A percentile compares a stretch with the other conserved stretches of the same genome.
Conservation (phyloP, 2,329 filamentous ascomycete genomes). For the Colletotrichum ledebouriae region DNA sequence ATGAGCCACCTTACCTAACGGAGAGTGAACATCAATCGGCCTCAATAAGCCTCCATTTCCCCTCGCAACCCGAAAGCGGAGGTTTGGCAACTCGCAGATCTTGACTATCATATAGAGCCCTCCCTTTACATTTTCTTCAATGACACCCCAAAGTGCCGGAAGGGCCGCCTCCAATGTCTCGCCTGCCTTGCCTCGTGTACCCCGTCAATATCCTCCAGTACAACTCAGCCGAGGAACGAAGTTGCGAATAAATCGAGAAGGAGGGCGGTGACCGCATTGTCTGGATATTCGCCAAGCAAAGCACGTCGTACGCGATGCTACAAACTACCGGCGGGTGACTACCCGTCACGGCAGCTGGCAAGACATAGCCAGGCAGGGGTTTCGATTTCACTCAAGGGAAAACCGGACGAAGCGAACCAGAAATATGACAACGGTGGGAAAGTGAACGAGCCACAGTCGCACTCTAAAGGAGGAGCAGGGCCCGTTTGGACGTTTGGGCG, state of each 20-base stretch:
- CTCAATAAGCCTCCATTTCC: constrained; percentile 1
- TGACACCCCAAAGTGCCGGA: constrained; percentile 10
- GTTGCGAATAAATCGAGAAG: background rate
- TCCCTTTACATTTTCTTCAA: constrained; percentile 6
- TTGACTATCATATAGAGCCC: constrained; percentile 14
- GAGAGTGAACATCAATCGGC: background rate
- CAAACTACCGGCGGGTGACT: constrained; percentile 39
- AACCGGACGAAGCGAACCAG: constrained; percentile 16
- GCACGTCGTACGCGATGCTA: constrained; percentile 40
- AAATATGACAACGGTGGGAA: constrained; percentile 17
- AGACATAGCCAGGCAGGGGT: constrained; percentile 22
- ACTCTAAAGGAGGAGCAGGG: constrained; percentile 13
- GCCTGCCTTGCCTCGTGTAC: background rate
- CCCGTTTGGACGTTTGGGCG: constrained; percentile 19
- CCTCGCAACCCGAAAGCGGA: constrained; percentile 31
- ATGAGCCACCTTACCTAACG: background rate
- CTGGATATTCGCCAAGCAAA: constrained; percentile 26
- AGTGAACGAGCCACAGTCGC: background rate
- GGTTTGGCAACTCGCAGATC: constrained; percentile 22
- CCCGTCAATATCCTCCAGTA: background rate
- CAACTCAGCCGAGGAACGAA: constrained; percentile 11
- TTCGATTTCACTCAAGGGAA: constrained; percentile 3
- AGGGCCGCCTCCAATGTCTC: background rate
- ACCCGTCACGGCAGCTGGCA: constrained; percentile 40
- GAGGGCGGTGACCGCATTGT: background rate